phyloP scores from a whole-genome alignment of 495 filamentous ascomycete species.

The Penicillium pulvis region DNA sequence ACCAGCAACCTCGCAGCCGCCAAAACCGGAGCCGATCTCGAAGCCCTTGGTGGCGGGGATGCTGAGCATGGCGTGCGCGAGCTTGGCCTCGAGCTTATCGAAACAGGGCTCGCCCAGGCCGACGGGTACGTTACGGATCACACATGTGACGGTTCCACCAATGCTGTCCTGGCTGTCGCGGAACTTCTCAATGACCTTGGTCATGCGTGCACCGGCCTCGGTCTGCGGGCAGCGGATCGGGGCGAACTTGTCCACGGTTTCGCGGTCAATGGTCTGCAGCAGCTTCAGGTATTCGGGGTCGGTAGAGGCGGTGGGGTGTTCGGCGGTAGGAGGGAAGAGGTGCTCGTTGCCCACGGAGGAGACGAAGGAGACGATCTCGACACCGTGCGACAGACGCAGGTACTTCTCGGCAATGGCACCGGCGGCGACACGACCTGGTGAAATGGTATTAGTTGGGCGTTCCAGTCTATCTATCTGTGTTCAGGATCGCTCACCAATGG shows the following conservation, averaged over 20 bases:
- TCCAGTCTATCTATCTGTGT: background rate
- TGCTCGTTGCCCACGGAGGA: conserved; percentile 81
- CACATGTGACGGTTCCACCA: conserved; percentile 93
- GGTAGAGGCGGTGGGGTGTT: conserved; percentile 71
- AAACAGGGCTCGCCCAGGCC: conserved; percentile 95
- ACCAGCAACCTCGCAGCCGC: conserved; percentile 82
- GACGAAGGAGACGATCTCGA: conserved; percentile 92
- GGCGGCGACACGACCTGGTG: conserved; percentile 79
- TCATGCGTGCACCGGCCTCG: conserved; percentile 69
- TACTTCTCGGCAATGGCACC: conserved; percentile 96
- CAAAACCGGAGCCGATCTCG: conserved; percentile 94
- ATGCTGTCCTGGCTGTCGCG: conserved; percentile 84
- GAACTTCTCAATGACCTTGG: conserved; percentile 75
- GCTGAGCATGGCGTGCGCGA: conserved; percentile 95
- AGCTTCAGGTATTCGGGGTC: conserved; percentile 83
- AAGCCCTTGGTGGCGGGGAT: conserved; percentile 98
- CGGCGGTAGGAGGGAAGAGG: conserved; percentile 78
- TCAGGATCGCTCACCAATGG: conserved; percentile 62
- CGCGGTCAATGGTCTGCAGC: conserved; percentile 70
- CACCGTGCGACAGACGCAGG: conserved; percentile 72
- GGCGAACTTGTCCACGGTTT: conserved; percentile 77
- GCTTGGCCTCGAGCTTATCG: conserved; percentile 91
- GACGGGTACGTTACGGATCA: conserved; percentile 85
- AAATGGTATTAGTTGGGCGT: conserved; percentile 5
- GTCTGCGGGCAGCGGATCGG: conserved; percentile 85